These are phyloP conservation scores for Fusarium denticulatum DNA, from an alignment of 2,329 filamentous ascomycete species.

Conservation along the genomic window DNA sequence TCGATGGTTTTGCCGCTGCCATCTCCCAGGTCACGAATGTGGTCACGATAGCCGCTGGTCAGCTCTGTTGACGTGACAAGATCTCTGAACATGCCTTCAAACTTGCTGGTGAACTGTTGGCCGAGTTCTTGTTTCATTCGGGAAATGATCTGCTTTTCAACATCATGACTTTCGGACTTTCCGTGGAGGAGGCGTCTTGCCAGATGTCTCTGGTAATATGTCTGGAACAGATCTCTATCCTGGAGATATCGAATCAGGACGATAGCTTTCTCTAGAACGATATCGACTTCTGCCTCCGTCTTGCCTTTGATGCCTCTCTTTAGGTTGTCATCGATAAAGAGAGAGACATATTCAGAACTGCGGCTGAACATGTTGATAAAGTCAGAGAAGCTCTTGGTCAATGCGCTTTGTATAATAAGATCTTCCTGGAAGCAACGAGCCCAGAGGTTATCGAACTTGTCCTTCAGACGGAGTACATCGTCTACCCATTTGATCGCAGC, in stretches of 20 bases:
- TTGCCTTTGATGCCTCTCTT: slow-evolving; percentile 94
- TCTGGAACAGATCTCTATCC: slow-evolving; percentile 94
- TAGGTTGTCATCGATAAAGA: slow-evolving; percentile 97
- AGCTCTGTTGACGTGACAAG: slow-evolving; percentile 89
- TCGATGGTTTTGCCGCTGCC: slow-evolving; percentile 67
- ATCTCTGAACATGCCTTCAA: slow-evolving; percentile 98
- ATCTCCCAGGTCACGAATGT: slow-evolving; percentile 66
- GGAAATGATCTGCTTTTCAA: slow-evolving; percentile 93
- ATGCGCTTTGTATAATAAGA: slow-evolving; percentile 78
- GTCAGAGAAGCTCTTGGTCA: slow-evolving; percentile 88
- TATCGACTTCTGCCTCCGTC: slow-evolving; percentile 87
- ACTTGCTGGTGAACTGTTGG: slow-evolving; percentile 89
- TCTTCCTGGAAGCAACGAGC: slow-evolving; percentile 77
- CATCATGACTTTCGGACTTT: slow-evolving; percentile 89
- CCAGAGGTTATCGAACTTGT: slow-evolving; percentile 88
- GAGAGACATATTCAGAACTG: slow-evolving; percentile 89
- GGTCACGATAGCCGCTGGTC: slow-evolving; percentile 77
- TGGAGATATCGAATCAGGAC: slow-evolving; percentile 86
- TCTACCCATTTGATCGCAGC: slow-evolving; percentile 96
- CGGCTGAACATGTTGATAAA: slow-evolving; percentile 93
- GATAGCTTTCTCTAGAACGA: slow-evolving; percentile 88
- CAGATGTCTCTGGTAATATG: slow-evolving; percentile 98
- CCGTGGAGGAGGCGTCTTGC: slow-evolving; percentile 87
- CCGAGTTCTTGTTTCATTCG: slow-evolving; percentile 98
- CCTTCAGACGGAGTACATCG: slow-evolving; percentile 85